These are phyloP conservation scores for Laburnicola sp. DNA, from an alignment of 2,329 filamentous ascomycete genomes.

Conservation along the genomic window DNA sequence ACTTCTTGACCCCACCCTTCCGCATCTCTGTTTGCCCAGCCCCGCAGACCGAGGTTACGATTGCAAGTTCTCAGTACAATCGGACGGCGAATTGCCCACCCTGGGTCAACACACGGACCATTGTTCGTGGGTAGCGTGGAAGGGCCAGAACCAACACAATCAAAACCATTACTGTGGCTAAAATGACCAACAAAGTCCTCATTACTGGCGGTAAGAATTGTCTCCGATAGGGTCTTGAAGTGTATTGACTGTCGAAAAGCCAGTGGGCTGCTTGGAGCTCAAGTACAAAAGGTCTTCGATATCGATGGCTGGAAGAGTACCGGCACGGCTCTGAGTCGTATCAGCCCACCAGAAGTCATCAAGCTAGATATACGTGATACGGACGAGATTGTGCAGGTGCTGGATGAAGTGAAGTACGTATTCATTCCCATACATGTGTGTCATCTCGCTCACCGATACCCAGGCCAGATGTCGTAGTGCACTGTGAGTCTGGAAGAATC, in stretches of 20 bases:
- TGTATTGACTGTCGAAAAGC: constrained; percentile 42
- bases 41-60: too few relatives aligned
- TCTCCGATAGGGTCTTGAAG: not conserved
- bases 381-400: constrained; percentile 50
- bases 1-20: too few relatives aligned
- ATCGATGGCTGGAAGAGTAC: constrained; percentile 59
- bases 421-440: not conserved
- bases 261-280: constrained; percentile 78
- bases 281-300: constrained; percentile 73
- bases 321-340: constrained; percentile 66
- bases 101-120: not conserved
- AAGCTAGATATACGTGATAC: constrained; percentile 56
- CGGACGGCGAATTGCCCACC: too few relatives aligned
- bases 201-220: too few relatives aligned
- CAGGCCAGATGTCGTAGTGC: constrained; percentile 74
- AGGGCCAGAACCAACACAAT: not conserved
- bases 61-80: too few relatives aligned
- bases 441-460: not conserved
- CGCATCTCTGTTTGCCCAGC: too few relatives aligned
- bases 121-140: not conserved
- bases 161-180: constrained; percentile 11
- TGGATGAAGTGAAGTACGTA: constrained; percentile 58
- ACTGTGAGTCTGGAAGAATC: constrained; percentile 63
- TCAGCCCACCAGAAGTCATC: constrained; percentile 66
- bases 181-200: constrained; percentile 1